Base-by-base conservation (phyloP, 805 yeast genomes). In the Hanseniaspora singularis region DNA sequence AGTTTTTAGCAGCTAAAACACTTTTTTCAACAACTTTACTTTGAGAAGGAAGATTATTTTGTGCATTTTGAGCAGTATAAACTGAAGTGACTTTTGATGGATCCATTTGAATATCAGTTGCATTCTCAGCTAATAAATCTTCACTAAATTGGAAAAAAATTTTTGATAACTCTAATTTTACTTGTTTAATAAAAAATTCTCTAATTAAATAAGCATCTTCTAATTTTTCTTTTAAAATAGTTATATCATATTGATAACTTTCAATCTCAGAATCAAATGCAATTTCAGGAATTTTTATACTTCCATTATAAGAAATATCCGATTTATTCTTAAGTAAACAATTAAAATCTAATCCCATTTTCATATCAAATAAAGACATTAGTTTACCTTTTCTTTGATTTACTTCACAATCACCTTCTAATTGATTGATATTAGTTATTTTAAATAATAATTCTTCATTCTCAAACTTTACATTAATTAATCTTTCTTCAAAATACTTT, bases 381-480 rank as follows among this genome's bases (percentile, higher is more conserved):
- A 89, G 94, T 63, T 89, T 88, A 14, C 99, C 98, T 64, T 92
- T 92, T 56, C 98, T 77, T 67, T 92, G 98, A 54, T 86, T 81
- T 26, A 92, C 97, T 60, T 88, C 98, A 53, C 88, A 95, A 57
- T 92, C 99, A 46, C 99, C 99, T 56, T 84, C 95, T 18, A 89
- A 54, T 2, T 70, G 63, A 4, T 65, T 57, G 10, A 75, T 63
- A 2, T 57, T 55, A 11, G 64, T 46, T 14, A 64, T 57, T 24
- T 57, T 54, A 12, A 64, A 67, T 7, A 37, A n/a, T 18, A 23
- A 14, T 8, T 7, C 11, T 7, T 26, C 28, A 26, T 26, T 26
- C 11, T 26, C 28, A 1, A 57, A 75, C 12, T 62, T 51, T 33
- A 77, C 52, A 0, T 80, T 81, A 10, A 69, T 68, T 44, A 87